These are phyloP conservation scores for Fusarium sp. DNA, from an alignment of 2,329 filamentous ascomycete genomes.

Conservation along the genomic window DNA sequence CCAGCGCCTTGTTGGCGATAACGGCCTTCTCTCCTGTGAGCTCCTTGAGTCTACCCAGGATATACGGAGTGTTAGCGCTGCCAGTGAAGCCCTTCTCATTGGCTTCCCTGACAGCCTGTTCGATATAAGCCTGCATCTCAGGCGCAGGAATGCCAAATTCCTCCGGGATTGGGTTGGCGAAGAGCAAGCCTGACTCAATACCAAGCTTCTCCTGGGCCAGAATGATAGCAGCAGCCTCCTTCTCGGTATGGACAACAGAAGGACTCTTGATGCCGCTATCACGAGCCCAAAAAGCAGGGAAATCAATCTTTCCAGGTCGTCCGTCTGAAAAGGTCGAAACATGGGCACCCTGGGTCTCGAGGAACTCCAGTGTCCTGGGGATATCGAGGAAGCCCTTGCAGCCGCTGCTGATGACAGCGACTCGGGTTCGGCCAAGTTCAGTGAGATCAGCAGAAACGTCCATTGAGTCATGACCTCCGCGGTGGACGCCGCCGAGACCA, in stretches of 20 bases:
- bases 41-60: slow-evolving; percentile 81
- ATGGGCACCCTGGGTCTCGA: slow-evolving; percentile 77
- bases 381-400: slow-evolving; percentile 98
- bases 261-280: slow-evolving; percentile 88
- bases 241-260: slow-evolving; percentile 75
- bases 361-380: slow-evolving; percentile 82
- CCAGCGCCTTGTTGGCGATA: slow-evolving; percentile 75
- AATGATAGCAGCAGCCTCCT: slow-evolving; percentile 89
- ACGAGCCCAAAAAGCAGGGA: slow-evolving; percentile 92
- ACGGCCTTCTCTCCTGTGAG: slow-evolving; percentile 78
- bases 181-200: slow-evolving; percentile 81
- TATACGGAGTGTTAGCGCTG: slow-evolving; percentile 84
- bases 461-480: slow-evolving; percentile 85
- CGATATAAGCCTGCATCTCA: slow-evolving; percentile 76
- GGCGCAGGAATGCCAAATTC: slow-evolving; percentile 74
- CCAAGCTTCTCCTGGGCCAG: slow-evolving; percentile 78
- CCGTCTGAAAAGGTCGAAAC: slow-evolving; percentile 93
- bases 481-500: slow-evolving; percentile 92
- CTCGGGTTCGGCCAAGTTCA: slow-evolving; percentile 87
- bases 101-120: slow-evolving; percentile 72
- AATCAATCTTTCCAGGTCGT: slow-evolving; percentile 76
- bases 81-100: slow-evolving; percentile 73
- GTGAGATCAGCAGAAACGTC: slow-evolving; percentile 96
- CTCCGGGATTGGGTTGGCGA: slow-evolving; percentile 87
- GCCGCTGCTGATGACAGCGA: slow-evolving; percentile 88